Evolutionary conservation across 305 asterid species (phyloP), one percentile per base, ranked within the genome.

Genomic region (Salvia sclarea): DNA sequence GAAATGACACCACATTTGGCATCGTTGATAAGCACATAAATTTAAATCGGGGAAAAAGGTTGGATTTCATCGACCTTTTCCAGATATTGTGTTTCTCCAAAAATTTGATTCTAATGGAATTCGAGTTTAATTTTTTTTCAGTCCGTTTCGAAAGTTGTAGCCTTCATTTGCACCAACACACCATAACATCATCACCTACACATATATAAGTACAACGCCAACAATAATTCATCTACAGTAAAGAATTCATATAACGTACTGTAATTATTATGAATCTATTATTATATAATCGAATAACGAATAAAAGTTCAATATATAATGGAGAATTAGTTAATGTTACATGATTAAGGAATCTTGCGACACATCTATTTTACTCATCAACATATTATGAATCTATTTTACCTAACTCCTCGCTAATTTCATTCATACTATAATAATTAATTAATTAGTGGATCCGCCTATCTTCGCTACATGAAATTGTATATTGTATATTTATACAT

Each of bases 1-100:
- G 85, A 81, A 40, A 71, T 56, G 85, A 78, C 80, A 64, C 78
- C 67, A 75, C 79, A 75, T 75, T 38, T 67, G 64, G 80, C 76
- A 71, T 76, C 66, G 35, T 40, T 73, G 55, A 55, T 63, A 43
- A 35, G 50, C 63, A 66, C 75, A 25, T 61, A 3, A 65, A 47
- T 60, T 52, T 56, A 16, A 49, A 43, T 24, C 66, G 14, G 59
- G 31, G 66, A 47, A 58, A 66, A 43, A 38, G 67, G 16, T 28
- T 71, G 66, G 74, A 44, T 68, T 68, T 67, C 2, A 41, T 35
- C 17, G 18, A 25, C 63, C 25, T 72, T 72, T 69, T 30, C 6
- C 75, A 53, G 76, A 68, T 38, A 38, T 73, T 73, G 66, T 50
- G 68, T 68, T 64, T 61, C 66, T 61, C 62, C 62, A 17, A 40